These are phyloP conservation scores for Cryphonectria radicalis DNA, from an alignment of 2,329 filamentous ascomycete species.

Conservation along the genomic window DNA sequence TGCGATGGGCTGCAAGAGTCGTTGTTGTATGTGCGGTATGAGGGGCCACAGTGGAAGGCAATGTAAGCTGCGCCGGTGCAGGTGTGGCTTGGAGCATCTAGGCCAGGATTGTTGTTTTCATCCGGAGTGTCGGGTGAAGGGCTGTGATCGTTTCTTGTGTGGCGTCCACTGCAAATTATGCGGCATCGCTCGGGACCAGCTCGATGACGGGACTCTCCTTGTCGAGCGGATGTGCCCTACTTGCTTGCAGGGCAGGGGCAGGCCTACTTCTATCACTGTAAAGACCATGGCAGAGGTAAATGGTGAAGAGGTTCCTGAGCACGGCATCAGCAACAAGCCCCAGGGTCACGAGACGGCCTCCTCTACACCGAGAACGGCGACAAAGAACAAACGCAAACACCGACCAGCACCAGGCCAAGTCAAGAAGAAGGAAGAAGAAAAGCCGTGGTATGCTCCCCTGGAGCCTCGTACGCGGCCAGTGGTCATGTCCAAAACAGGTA, in stretches of 20 bases:
- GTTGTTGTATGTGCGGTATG: slow-evolving; percentile 49
- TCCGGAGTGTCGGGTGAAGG: slow-evolving; percentile 39
- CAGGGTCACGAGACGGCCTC: background rate
- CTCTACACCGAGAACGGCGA: background rate
- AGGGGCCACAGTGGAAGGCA: slow-evolving; percentile 42
- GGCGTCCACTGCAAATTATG: slow-evolving; percentile 43
- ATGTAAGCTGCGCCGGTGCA: slow-evolving; percentile 41
- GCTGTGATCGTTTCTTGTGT: slow-evolving; percentile 42
- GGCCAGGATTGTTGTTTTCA: slow-evolving; percentile 47
- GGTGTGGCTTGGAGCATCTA: slow-evolving; percentile 43
- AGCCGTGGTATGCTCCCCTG: slow-evolving; percentile 23
- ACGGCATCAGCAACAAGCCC: background rate
- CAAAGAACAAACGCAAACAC: slow-evolving; percentile 9
- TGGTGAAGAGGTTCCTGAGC: background rate
- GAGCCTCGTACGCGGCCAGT: slow-evolving; percentile 19
- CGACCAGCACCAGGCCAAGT: slow-evolving; percentile 24
- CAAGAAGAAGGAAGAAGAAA: slow-evolving; percentile 15
- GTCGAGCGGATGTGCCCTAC: slow-evolving; percentile 37
- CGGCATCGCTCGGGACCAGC: slow-evolving; percentile 29
- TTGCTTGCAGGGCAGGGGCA: slow-evolving; percentile 33
- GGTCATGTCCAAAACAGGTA: slow-evolving; percentile 21
- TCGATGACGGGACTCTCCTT: slow-evolving; percentile 34
- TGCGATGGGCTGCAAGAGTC: slow-evolving; percentile 43
- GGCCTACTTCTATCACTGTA: no score
- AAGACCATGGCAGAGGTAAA: background rate